Evolutionary conservation across 371 early-diverging fungal species (phyloP).

Genomic region (Encephalitozoon cuniculi): DNA sequence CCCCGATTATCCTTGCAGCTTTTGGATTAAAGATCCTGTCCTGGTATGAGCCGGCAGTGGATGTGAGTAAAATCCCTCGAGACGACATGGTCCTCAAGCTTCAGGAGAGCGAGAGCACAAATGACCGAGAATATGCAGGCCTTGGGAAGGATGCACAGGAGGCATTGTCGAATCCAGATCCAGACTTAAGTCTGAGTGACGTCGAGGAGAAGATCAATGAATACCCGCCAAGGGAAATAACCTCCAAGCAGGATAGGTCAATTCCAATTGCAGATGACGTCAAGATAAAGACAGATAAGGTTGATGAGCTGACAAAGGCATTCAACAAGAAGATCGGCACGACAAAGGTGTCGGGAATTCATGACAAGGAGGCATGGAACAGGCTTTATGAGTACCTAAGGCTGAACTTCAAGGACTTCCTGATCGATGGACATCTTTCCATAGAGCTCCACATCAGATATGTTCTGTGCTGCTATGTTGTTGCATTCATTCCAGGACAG

Average conservation of each 20-base stretch:
- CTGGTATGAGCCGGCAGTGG: neutral
- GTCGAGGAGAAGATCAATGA: neutral
- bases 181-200: neutral
- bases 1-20: neutral
- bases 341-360: neutral
- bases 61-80: neutral
- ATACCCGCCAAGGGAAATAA: neutral
- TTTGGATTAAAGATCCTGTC: neutral
- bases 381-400: slow-evolving; percentile 19
- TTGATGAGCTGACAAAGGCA: neutral
- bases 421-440: slow-evolving; percentile 33
- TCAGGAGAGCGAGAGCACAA: neutral
- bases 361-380: slow-evolving; percentile 38
- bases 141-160: neutral
- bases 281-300: neutral
- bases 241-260: neutral
- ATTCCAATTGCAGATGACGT: neutral
- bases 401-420: slow-evolving; percentile 18
- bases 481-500: slow-evolving; percentile 35
- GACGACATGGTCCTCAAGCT: neutral
- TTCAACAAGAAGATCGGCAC: slow-evolving; percentile 7
- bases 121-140: neutral
- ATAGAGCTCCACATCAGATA: slow-evolving; percentile 38
- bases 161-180: neutral
- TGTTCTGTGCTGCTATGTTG: slow-evolving; percentile 38